Evolutionary conservation across 1,284 basidiomycete genomes (phyloP), one percentile per base, ranked within the genome.

Genomic region (Polyporus tsugae): DNA sequence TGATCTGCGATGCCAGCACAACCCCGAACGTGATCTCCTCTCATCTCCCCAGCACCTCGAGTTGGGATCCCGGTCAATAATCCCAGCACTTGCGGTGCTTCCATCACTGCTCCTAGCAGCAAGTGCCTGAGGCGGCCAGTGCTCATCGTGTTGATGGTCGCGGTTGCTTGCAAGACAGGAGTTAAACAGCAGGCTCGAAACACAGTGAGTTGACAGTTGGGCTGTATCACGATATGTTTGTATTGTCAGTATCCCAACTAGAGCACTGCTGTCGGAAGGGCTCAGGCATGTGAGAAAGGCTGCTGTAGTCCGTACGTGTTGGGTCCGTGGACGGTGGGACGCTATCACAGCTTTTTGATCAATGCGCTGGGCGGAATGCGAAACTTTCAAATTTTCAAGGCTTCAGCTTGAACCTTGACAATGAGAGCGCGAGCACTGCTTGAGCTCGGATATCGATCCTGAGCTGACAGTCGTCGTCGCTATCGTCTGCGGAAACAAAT

Each of bases 131-230:
- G 52, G 6, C 29, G 13, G 52, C 52, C 52, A 33, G 52, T 53
- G 52, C 29, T 53, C 52, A 53, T 33, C 52, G n/a, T 49, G 22
- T 49, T 49, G 46, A 49, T 49, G 46, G 46, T 49, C 46, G 46
- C n/a, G n/a, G n/a, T 49, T 29, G 13, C 52, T 33, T 4, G 44
- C n/a, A 33, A 5, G 52, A 53, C 52, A 53, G 52, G 52, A 15
- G 29, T 53, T 33, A 10, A 53, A 33, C 25, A 29, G 19, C 25
- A 25, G 11, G 9, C 22, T 29, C 29, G 52, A 33, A 53, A 53
- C 52, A 33, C 15, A 15, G 52, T 53, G 52, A 29, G 52, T 33
- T 53, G 52, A 33, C 52, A 53, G 4, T 33, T 29, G 25, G 52
- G 25, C 52, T 53, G 29, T 53, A 17, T 10, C 29, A 33, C 11